Conservation (phyloP, 78 protist genomes). For the Anaeramoeba ignava region DNA sequence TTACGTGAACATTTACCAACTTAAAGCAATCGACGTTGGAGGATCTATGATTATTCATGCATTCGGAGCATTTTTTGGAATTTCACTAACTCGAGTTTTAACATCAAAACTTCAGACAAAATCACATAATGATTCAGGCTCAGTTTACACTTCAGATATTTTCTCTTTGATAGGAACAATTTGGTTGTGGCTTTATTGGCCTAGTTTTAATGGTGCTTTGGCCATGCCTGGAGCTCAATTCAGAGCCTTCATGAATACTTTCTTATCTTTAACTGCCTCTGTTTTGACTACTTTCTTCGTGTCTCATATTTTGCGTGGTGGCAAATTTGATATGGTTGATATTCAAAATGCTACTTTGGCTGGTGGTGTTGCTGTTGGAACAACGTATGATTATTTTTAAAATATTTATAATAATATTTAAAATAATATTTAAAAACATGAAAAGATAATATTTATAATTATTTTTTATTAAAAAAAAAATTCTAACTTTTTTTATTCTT, state of each 20-base stretch:
- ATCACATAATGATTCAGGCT: too few relatives aligned
- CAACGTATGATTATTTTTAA: too few relatives aligned
- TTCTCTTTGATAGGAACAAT: too few relatives aligned
- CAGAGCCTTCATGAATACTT: not conserved
- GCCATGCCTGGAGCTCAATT: not conserved
- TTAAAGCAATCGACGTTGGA: slow-evolving; percentile 63
- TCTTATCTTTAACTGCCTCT: not conserved
- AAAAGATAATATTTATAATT: too few relatives aligned
- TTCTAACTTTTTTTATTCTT: too few relatives aligned
- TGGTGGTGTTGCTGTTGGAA: slow-evolving; percentile 12
- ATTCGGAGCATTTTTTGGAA: slow-evolving; percentile 81
- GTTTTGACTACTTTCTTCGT: not conserved
- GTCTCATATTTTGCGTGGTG: not conserved
- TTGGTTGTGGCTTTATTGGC: slow-evolving; percentile 1
- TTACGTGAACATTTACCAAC: not conserved
- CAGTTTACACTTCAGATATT: slow-evolving; percentile 36
- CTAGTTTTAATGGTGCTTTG: not conserved
- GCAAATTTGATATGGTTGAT: not conserved
- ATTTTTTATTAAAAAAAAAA: too few relatives aligned
- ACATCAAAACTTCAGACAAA: too few relatives aligned
- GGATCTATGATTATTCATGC: slow-evolving; percentile 78
- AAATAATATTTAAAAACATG: too few relatives aligned
- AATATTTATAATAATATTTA: too few relatives aligned
- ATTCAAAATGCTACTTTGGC: not conserved
- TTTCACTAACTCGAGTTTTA: slow-evolving; percentile 54